Base-by-base conservation (phyloP, 2,329 filamentous ascomycete genomes). In the Zymoseptoria crescenta region DNA sequence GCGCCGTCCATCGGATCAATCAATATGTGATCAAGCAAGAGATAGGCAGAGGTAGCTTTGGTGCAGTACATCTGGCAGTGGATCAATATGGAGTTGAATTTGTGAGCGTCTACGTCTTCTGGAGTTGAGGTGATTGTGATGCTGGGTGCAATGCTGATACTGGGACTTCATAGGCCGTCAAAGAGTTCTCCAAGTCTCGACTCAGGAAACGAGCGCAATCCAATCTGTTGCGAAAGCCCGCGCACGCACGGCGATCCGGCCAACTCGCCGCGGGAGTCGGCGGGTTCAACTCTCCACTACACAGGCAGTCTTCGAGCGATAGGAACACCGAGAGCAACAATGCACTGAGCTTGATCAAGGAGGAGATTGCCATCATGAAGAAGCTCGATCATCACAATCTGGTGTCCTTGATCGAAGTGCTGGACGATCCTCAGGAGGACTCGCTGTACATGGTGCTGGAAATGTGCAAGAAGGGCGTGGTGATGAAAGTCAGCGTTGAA, bases 341-440 rank as follows among this genome's bases (percentile, higher is more conserved):
- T 66, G 84, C 93, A 0, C 79, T 97, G 10, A 89, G 89, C 69
- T 79, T 97, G 60, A 97, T 99, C 73, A 88, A 91, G 62, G 89
- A 96, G 73, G 94, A 99, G 74, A 94, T 97, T 68, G 94, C 94
- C 59, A 95, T 97, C 71, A 97, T 99, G 92, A 99, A 97, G 80
- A 97, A 97, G 76, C 81, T 97, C 52, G 87, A 96, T 70, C 94
- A 99, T 70, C 87, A 86, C 28, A 99, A 97, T 70, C 79, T 99
- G n/a, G 93, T 97, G 13, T 86, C 88, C 52, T 78, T 99, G 55
- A 90, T 96, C 65, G 94, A 99, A 75, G 94, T 99, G 2, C 79
- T 99, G 55, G 94, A 97, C 72, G 94, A 97, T 70, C 93, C 94
- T 0, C 87, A 93, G 53, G 91, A 96, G 71, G 94, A 99, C 74